A percentile compares a stretch with the other conserved stretches of the same genome.
Conservation (phyloP, 148 eudicot species). For the Polygonum maritimum region DNA sequence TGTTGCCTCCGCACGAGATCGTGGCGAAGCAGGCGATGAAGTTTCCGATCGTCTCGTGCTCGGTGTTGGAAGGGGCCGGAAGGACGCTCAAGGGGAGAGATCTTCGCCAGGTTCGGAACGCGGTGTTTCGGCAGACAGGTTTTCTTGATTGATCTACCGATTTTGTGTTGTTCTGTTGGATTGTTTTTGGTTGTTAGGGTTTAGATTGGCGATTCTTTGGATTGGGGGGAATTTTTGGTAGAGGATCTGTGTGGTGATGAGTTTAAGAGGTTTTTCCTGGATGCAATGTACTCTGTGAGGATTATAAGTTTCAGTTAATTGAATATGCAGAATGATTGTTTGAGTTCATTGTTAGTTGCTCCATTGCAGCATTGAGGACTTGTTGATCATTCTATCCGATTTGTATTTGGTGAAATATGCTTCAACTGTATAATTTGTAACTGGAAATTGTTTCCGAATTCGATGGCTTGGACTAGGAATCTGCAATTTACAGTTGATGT, state of each 20-base stretch:
- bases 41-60: constrained; percentile 26
- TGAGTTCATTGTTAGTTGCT: neutral
- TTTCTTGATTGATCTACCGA: constrained; percentile 33
- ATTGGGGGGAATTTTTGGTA: neutral
- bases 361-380: neutral
- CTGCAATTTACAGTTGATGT: neutral
- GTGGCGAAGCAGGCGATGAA: constrained; percentile 26
- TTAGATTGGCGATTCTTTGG: neutral
- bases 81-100: constrained; percentile 49
- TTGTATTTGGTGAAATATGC: neutral
- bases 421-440: neutral
- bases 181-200: neutral
- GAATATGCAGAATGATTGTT: neutral
- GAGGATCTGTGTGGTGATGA: constrained; percentile 1
- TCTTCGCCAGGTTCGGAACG: constrained; percentile 47
- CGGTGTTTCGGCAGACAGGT: constrained; percentile 47
- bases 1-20: constrained; percentile 55
- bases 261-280: neutral
- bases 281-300: neutral
- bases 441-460: neutral
- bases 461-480: neutral
- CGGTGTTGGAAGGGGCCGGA: constrained; percentile 46
- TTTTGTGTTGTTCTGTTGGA: neutral
- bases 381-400: neutral
- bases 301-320: neutral